Conservation (phyloP, 768 basidiomycete species). For the Sistotremastrum suecicum region DNA sequence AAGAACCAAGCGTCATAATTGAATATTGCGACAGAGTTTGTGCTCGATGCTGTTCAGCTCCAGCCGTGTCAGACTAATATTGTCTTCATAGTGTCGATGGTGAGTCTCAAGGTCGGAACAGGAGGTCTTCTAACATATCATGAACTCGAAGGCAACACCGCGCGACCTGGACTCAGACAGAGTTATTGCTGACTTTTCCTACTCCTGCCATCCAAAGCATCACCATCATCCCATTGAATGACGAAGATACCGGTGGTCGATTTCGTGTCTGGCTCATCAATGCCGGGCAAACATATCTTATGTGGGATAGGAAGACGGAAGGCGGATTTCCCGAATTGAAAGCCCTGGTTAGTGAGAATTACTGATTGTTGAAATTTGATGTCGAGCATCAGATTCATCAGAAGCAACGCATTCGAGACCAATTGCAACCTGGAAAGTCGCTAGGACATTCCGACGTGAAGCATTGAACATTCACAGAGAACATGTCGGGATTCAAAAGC, state of each 20-base stretch:
- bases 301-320: slow-evolving; percentile 88
- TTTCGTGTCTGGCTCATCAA: slow-evolving; percentile 75
- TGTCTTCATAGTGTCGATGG: slow-evolving; percentile 58
- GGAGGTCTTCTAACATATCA: slow-evolving; percentile 2
- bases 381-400: slow-evolving; percentile 17
- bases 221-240: slow-evolving; percentile 57
- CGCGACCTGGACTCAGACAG: slow-evolving; percentile 89
- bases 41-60: slow-evolving; percentile 7
- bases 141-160: slow-evolving; percentile 60
- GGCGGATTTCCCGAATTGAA: slow-evolving; percentile 91
- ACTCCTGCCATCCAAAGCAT: slow-evolving; percentile 56
- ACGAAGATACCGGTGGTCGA: slow-evolving; percentile 75
- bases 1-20: slow-evolving; percentile 49
- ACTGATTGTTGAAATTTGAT: background rate
- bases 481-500: too few relatives aligned
- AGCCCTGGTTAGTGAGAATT: slow-evolving; percentile 41
- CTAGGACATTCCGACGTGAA: slow-evolving; percentile 82
- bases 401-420: slow-evolving; percentile 84
- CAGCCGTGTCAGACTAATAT: slow-evolving; percentile 1
- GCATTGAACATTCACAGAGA: background rate
- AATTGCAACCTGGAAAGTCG: slow-evolving; percentile 64
- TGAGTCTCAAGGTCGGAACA: slow-evolving; percentile 19
- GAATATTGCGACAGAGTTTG: slow-evolving; percentile 89
- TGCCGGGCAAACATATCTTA: slow-evolving; percentile 24
- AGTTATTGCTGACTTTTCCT: slow-evolving; percentile 83